Conservation (phyloP, 2,329 filamentous ascomycete species). For the Ascochyta koolunga region DNA sequence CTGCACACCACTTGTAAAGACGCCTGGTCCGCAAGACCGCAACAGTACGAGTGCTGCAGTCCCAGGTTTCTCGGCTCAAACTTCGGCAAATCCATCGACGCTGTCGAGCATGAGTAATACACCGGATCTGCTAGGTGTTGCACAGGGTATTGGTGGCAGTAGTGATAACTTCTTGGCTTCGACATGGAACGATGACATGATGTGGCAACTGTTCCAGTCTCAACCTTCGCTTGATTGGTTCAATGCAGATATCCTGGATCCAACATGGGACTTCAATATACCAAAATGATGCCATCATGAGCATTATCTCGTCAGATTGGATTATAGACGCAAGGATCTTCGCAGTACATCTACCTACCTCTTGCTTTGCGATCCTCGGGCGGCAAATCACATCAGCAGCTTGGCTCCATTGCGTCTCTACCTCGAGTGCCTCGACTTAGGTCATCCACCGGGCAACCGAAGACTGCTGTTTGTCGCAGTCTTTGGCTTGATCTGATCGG, state of each 20-base stretch:
- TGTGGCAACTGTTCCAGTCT: slow-evolving; percentile 43
- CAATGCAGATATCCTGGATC: slow-evolving; percentile 40
- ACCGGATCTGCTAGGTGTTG: background rate
- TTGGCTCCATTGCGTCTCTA: no score
- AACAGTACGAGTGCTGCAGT: slow-evolving; percentile 1
- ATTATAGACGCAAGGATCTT: no score
- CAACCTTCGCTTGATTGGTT: slow-evolving; percentile 46
- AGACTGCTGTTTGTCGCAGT: no score
- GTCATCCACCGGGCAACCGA: no score
- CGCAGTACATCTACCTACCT: no score
- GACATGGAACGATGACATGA: slow-evolving; percentile 43
- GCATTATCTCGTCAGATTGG: background rate
- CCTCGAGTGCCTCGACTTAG: no score
- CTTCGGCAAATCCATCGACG: background rate
- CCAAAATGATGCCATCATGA: slow-evolving; percentile 14
- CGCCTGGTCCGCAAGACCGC: background rate
- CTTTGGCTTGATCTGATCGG: no score
- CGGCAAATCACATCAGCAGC: no score
- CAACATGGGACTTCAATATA: slow-evolving; percentile 28
- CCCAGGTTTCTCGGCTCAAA: background rate
- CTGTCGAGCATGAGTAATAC: slow-evolving; percentile 2
- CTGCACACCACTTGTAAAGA: slow-evolving; percentile 37
- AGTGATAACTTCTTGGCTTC: slow-evolving; percentile 20
- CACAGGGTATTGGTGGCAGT: background rate
- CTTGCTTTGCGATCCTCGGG: no score